Evolutionary conservation across 2,329 filamentous ascomycete genomes (phyloP).

Genomic region (Penicillium sp.): DNA sequence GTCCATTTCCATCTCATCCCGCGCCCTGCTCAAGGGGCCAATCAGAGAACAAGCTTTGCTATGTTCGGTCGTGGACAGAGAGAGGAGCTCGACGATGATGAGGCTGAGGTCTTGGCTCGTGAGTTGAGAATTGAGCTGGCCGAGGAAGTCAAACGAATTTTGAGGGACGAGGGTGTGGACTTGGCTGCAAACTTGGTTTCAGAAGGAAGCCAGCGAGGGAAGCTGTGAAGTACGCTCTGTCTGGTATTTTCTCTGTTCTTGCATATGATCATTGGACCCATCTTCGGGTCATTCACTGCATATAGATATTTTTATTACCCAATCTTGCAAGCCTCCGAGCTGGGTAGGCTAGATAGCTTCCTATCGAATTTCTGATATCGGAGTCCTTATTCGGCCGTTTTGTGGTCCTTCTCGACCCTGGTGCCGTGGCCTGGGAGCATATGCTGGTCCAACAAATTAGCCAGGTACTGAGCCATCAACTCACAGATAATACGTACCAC

Average conservation of each 20-base stretch:
- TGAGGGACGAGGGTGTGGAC: constrained; percentile 39
- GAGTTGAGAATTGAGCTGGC: constrained; percentile 41
- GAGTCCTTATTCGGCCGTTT: not conserved
- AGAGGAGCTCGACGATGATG: constrained; percentile 50
- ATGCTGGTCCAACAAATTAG: constrained; percentile 5
- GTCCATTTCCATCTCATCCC: constrained; percentile 96
- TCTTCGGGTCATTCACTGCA: not conserved
- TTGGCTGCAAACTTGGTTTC: constrained; percentile 24
- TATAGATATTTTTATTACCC: not conserved
- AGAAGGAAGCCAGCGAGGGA: constrained; percentile 18
- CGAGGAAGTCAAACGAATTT: constrained; percentile 38
- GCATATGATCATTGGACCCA: not conserved
- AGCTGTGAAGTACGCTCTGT: constrained; percentile 18
- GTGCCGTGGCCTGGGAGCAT: constrained; percentile 11
- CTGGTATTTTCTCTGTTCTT: not conserved
- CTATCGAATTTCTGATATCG: not conserved
- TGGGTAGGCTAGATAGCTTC: not conserved
- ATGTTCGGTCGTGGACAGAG: constrained; percentile 51
- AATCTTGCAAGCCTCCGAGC: not conserved
- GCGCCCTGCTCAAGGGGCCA: constrained; percentile 54
- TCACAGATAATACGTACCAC: constrained; percentile 35
- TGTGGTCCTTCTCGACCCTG: not conserved
- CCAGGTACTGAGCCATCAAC: not conserved
- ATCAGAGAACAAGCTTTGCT: constrained; percentile 37
- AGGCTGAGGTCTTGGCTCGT: constrained; percentile 40